Base-by-base conservation (phyloP, 2,329 filamentous ascomycete species). In the Pseudogymnoascus sp. region DNA sequence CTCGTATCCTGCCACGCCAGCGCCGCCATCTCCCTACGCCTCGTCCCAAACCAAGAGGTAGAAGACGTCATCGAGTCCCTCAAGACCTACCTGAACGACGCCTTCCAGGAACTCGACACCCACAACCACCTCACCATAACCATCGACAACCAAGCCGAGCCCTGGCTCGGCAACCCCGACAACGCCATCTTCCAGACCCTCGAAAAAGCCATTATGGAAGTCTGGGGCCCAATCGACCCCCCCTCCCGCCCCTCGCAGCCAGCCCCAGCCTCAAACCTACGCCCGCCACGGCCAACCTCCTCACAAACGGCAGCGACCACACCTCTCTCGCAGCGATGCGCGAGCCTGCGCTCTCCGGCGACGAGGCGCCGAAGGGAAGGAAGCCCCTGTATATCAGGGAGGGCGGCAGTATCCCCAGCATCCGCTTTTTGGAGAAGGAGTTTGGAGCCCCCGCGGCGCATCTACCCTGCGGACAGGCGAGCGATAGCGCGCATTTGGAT, bases 381-480 rank as follows among this genome's bases (percentile, higher is more conserved):
- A 89, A 87, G 69, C 93, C 92, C 0, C 80, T 99, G 3, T 97
- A 96, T 73, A 99, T 99, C 68, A 85, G 94, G 8, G 94, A 99
- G 75, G 94, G 94, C 11, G 94, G 94, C 4, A 95, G 90, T 0
- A 99, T 99, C 68, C 94, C 94, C 0, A 91, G 91, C 0, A 97
- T 97, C 62, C 81, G 94, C 5, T 97, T 97, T 72, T 73, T 97
- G 38, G 93, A 97, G 74, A 96, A 96, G 77, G 91, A 96, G 70
- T 97, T 97, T 72, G 82, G 83, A 2, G 94, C 94, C 0, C 92
- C 92, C 0, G 93, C 94, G 0, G 93, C 93, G 0, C 92, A 97
- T 74, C 76, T 99, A 35, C 95, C 94, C 0, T 97, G 92, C 71
- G 95, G 95, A 0, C 92, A 97, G 75, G 92, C 93, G 11, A 97